Evolutionary conservation across 2,329 filamentous ascomycete genomes (phyloP).

Genomic region (Periglandula ipomoeae): DNA sequence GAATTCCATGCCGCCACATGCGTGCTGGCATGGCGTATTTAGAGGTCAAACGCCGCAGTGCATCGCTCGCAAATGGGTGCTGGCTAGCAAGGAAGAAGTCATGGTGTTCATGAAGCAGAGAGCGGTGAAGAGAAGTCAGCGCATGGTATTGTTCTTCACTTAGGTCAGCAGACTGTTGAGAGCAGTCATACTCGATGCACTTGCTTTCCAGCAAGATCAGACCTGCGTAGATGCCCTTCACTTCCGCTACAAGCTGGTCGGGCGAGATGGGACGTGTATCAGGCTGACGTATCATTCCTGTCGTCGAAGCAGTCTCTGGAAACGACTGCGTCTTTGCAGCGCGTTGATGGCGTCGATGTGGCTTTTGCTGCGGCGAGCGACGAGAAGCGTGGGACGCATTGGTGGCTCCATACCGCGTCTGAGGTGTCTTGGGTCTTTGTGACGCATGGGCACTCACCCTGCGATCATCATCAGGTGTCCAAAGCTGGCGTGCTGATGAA

Average conservation of each 20-base stretch:
- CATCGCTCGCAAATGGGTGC: slow-evolving; percentile 66
- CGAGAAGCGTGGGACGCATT: slow-evolving; percentile 1
- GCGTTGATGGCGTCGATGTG: slow-evolving; percentile 1
- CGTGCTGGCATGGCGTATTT: slow-evolving; percentile 88
- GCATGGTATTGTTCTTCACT: slow-evolving; percentile 73
- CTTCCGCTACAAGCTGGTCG: slow-evolving; percentile 70
- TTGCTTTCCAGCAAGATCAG: slow-evolving; percentile 81
- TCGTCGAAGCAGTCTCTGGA: slow-evolving; percentile 3
- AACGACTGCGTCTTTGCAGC: background rate
- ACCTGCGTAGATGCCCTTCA: slow-evolving; percentile 75
- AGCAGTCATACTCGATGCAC: slow-evolving; percentile 73
- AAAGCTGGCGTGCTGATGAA: slow-evolving; percentile 16
- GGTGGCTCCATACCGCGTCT: background rate
- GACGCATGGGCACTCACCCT: background rate
- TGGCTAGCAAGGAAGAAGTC: slow-evolving; percentile 83
- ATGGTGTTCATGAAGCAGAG: slow-evolving; percentile 71
- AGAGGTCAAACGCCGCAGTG: slow-evolving; percentile 57
- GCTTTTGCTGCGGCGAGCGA: slow-evolving; percentile 5
- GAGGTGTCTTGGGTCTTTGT: slow-evolving; percentile 6
- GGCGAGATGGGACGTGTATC: slow-evolving; percentile 63
- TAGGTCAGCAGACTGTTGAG: slow-evolving; percentile 36
- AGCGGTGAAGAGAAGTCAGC: slow-evolving; percentile 72
- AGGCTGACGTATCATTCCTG: slow-evolving; percentile 31
- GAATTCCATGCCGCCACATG: slow-evolving; percentile 93
- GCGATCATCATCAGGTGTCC: slow-evolving; percentile 17